phyloP scores from a whole-genome alignment of 2,329 filamentous ascomycete species.

The Amauroascus verrucosus region DNA sequence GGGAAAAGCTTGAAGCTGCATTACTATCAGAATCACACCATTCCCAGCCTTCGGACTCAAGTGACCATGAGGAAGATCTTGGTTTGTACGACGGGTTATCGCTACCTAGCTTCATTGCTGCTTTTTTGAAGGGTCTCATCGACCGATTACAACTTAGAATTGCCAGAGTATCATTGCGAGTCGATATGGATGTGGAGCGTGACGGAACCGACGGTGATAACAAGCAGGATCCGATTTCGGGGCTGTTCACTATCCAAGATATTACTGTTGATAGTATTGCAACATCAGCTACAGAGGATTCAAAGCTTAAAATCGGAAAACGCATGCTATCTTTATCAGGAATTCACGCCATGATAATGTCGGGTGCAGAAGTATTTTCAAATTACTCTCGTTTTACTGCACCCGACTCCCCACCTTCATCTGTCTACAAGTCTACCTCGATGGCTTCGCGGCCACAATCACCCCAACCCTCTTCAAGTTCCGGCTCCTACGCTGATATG shows the following conservation, averaged over 20 bases:
- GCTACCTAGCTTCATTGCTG: constrained; percentile 49
- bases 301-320: constrained; percentile 29
- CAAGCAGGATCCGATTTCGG: constrained; percentile 30
- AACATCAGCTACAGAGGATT: constrained; percentile 18
- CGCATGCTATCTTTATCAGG: constrained; percentile 37
- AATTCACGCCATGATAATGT: constrained; percentile 39
- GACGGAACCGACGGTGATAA: constrained; percentile 30
- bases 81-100: constrained; percentile 46
- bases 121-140: constrained; percentile 48
- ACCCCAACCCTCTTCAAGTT: constrained; percentile 22
- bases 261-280: constrained; percentile 28
- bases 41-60: constrained; percentile 42
- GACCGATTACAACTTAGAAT: constrained; percentile 48
- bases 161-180: constrained; percentile 42
- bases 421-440: constrained; percentile 26
- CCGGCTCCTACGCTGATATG: constrained; percentile 25
- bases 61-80: constrained; percentile 42
- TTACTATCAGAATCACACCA: constrained; percentile 41
- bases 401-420: constrained; percentile 22
- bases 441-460: constrained; percentile 20
- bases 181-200: constrained; percentile 41
- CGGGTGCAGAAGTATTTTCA: constrained; percentile 41
- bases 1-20: constrained; percentile 48
- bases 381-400: constrained; percentile 33
- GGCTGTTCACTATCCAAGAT: constrained; percentile 28